Evolutionary conservation across 768 basidiomycete species (phyloP).

Genomic region (Calocybe indica): DNA sequence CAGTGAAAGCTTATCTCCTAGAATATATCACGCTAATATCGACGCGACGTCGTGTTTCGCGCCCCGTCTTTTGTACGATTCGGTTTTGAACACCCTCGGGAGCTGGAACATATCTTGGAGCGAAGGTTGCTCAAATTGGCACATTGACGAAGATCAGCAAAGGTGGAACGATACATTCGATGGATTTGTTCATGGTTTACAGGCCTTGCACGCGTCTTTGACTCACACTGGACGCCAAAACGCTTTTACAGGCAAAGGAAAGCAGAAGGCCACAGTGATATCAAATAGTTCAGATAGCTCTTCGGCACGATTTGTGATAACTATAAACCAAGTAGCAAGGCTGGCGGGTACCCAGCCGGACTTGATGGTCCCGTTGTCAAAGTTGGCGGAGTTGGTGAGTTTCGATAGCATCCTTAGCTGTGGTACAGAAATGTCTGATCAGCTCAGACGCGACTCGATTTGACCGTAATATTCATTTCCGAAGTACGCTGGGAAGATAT

Average conservation of each 20-base stretch:
- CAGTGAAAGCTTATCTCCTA: constrained; percentile 8
- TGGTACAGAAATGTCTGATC: background rate
- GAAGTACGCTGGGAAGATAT: constrained; percentile 67
- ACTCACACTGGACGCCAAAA: background rate
- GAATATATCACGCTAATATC: constrained; percentile 33
- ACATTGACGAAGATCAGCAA: constrained; percentile 26
- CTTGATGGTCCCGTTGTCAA: constrained; percentile 62
- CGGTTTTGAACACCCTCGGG: constrained; percentile 55
- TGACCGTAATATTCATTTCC: constrained; percentile 61
- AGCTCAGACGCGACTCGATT: constrained; percentile 47
- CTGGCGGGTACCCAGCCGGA: constrained; percentile 59
- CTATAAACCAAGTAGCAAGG: constrained; percentile 64
- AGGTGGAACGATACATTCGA: constrained; percentile 65
- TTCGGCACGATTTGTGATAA: constrained; percentile 47
- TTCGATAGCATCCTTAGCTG: background rate
- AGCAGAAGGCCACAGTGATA: constrained; percentile 20
- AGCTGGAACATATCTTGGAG: constrained; percentile 53
- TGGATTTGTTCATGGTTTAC: constrained; percentile 63
- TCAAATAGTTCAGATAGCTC: constrained; percentile 1
- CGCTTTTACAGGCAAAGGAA: constrained; percentile 10
- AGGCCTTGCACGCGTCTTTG: constrained; percentile 27
- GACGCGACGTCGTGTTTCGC: constrained; percentile 59
- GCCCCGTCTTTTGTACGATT: constrained; percentile 59
- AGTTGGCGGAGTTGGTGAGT: constrained; percentile 66
- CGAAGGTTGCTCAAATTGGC: constrained; percentile 58